Base-by-base conservation (phyloP, 2,329 filamentous ascomycete species). In the Hortaea werneckii region DNA sequence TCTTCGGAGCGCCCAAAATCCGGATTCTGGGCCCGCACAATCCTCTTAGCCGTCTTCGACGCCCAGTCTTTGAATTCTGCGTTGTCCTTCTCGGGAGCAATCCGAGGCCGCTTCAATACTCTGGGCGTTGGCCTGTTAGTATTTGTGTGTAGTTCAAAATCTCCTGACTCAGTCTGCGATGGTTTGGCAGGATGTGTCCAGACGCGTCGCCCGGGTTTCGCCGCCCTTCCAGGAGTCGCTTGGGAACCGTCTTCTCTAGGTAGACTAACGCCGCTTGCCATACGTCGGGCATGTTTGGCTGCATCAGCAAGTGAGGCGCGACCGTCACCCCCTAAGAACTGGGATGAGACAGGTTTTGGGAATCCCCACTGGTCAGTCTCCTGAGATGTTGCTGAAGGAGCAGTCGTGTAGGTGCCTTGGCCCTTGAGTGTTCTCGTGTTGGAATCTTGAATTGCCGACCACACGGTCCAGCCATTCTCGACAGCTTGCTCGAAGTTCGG, bases 401-500 rank as follows among this genome's bases (percentile, higher is more conserved):
- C 50, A 7, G 62, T n/a, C 12, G 12, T 13, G 1, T 27, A 10
- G 8, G 35, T 30, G 37, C n/a, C 29, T 37, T 40, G 13, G 41
- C 32, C n/a, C 40, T 12, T 40, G 46, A 29, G 32, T 29, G 29
- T 44, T 13, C n/a, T 38, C n/a, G 28, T n/a, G n/a, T 35, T 35
- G 8, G 32, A 9, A 4, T 35, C 32, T n/a, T 35, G 32, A 35
- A 35, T 9, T n/a, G 71, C 74, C 47, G 74, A 74, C 77, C 77
- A 80, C 5, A 64, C 62, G 5, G 71, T 67, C 26, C 69, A 61
- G 2, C 74, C 73, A 28, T 61, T 57, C 12, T 74, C 68, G 3
- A 78, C 77, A 7, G 76, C 68, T 46, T 71, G 67, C 12, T 71
- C 61, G 44, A 79, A 80, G 44, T 76, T 72, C 1, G 57, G 59